Conservation (phyloP, 768 basidiomycete genomes). For the Boletus edulis region DNA sequence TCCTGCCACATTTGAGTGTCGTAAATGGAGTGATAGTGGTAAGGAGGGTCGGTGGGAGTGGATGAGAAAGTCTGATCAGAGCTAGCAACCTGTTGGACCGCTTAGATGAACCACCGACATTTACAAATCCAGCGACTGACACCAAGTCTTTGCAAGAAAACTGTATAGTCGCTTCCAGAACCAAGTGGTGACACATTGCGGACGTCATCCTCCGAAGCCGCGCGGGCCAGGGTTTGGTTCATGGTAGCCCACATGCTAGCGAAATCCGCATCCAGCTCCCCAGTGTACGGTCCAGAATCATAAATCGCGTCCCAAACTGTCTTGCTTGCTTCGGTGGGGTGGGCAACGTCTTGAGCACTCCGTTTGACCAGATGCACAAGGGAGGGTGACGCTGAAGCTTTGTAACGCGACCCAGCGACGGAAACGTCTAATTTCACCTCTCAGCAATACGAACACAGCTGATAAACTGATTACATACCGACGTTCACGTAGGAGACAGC, state of each 20-base stretch:
- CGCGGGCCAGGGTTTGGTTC: slow-evolving; percentile 20
- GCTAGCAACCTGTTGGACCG: slow-evolving; percentile 30
- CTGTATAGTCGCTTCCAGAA: slow-evolving; percentile 86
- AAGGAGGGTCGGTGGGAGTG: slow-evolving; percentile 51
- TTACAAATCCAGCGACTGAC: slow-evolving; percentile 33
- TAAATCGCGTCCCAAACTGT: slow-evolving; percentile 59
- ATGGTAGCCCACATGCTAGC: slow-evolving; percentile 38
- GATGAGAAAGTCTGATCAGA: slow-evolving; percentile 28
- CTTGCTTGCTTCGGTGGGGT: slow-evolving; percentile 48
- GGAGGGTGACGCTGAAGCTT: slow-evolving; percentile 55
- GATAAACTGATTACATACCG: slow-evolving; percentile 31
- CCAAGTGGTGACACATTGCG: slow-evolving; percentile 59
- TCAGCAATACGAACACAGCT: neutral
- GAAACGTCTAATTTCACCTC: slow-evolving; percentile 43
- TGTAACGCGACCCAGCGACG: slow-evolving; percentile 53
- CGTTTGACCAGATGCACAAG: slow-evolving; percentile 56
- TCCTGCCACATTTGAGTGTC: slow-evolving; percentile 73
- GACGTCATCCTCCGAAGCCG: slow-evolving; percentile 29
- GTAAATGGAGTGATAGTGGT: slow-evolving; percentile 76
- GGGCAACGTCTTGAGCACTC: slow-evolving; percentile 53
- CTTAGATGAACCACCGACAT: neutral
- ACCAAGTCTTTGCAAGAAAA: slow-evolving; percentile 80
- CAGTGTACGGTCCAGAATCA: slow-evolving; percentile 51
- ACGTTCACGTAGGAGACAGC: slow-evolving; percentile 88
- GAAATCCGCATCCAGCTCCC: slow-evolving; percentile 43